phyloP scores from a whole-genome alignment of 257 asterid genomes.

The Perilla frutescens region DNA sequence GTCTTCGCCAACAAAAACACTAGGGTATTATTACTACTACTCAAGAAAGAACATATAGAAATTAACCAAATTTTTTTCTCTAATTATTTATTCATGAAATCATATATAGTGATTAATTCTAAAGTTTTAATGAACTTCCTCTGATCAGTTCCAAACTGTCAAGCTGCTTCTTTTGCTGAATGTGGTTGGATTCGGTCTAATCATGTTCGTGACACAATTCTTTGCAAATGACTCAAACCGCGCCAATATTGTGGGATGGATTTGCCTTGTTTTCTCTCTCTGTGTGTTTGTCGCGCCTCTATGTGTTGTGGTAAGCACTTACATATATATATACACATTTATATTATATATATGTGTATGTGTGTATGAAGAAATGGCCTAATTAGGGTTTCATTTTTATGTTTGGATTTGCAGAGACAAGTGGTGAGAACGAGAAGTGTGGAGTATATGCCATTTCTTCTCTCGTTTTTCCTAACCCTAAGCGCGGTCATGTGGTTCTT shows the following conservation, averaged over 20 bases:
- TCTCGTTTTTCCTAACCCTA: constrained; percentile 55
- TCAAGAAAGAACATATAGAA: too few relatives aligned
- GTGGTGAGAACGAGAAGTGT: constrained; percentile 57
- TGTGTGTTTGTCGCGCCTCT: constrained; percentile 67
- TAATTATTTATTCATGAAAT: too few relatives aligned
- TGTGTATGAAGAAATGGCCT: neutral
- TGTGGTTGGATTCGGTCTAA: constrained; percentile 51
- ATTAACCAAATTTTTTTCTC: too few relatives aligned
- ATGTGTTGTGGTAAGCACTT: constrained; percentile 47
- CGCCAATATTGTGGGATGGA: constrained; percentile 59
- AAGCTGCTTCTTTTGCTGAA: constrained; percentile 47
- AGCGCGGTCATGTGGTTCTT: constrained; percentile 68
- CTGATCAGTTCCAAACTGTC: constrained; percentile 46
- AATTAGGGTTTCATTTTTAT: neutral
- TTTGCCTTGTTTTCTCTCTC: constrained; percentile 56
- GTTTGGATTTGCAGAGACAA: constrained; percentile 48
- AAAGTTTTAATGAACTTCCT: neutral
- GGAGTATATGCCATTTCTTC: constrained; percentile 56
- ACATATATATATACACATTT: neutral
- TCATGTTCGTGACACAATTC: constrained; percentile 49
- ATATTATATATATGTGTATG: too few relatives aligned
- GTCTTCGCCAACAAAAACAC: constrained; percentile 51
- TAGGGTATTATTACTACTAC: constrained; percentile 41
- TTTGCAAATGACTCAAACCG: constrained; percentile 38
- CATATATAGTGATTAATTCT: neutral